These are phyloP conservation scores for Coemansia sp. DNA, from an alignment of 192 early-diverging fungal species.

Conservation along the genomic window DNA sequence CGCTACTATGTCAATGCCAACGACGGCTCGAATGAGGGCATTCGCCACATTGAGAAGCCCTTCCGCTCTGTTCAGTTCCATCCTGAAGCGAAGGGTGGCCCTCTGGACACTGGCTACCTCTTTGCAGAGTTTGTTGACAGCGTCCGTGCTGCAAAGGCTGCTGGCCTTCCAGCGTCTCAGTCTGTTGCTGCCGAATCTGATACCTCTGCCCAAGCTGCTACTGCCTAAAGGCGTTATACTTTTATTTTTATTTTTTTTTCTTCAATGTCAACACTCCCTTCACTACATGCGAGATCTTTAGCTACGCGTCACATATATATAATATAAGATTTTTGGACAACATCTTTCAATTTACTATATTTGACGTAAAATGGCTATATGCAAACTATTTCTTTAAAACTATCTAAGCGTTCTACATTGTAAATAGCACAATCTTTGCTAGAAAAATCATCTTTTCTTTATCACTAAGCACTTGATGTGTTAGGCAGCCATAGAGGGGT, in stretches of 20 bases:
- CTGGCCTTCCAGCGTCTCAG: conserved; percentile 11
- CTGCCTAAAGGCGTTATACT: conserved; percentile 47
- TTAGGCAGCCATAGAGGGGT: too few relatives aligned
- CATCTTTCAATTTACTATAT: too few relatives aligned
- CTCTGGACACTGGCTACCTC: conserved; percentile 87
- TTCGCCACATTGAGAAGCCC: conserved; percentile 70
- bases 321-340: too few relatives aligned
- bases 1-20: conserved; percentile 94
- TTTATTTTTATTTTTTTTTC: conserved; percentile 16
- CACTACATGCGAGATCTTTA: neutral
- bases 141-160: conserved; percentile 56
- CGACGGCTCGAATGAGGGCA: conserved; percentile 94
- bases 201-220: conserved; percentile 11
- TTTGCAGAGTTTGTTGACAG: conserved; percentile 78
- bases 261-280: neutral
- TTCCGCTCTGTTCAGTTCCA: conserved; percentile 92
- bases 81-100: conserved; percentile 92
- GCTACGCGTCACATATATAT: neutral
- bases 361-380: too few relatives aligned
- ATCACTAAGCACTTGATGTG: too few relatives aligned
- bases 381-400: too few relatives aligned
- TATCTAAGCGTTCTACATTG: too few relatives aligned
- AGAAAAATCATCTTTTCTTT: too few relatives aligned
- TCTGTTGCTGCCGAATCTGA: neutral
- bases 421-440: too few relatives aligned